phyloP scores from a whole-genome alignment of 2,329 filamentous ascomycete species.

The Rutstroemia sp. region DNA sequence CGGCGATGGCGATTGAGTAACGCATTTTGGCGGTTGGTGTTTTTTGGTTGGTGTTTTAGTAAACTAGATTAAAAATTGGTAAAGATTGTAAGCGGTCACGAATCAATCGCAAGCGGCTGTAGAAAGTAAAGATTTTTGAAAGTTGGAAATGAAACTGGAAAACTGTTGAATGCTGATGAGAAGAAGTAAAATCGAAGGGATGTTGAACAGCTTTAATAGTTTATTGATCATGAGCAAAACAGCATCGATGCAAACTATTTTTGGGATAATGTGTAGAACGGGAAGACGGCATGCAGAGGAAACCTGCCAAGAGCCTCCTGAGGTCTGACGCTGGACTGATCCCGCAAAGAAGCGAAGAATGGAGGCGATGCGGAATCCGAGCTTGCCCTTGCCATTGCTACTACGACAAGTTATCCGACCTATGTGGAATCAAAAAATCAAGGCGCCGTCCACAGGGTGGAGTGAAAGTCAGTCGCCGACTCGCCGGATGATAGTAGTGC shows the following conservation, averaged over 20 bases:
- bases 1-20: conserved; percentile 32
- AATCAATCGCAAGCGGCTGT: conserved; percentile 26
- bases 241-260: not conserved
- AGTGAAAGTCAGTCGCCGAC: not conserved
- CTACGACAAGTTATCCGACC: not conserved
- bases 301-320: not conserved
- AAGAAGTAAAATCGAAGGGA: conserved; percentile 14
- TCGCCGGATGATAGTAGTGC: not conserved
- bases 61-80: conserved; percentile 10
- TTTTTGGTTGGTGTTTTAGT: not conserved
- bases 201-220: conserved; percentile 23
- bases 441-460: not conserved
- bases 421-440: conserved; percentile 2
- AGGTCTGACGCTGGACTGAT: conserved; percentile 4
- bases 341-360: not conserved
- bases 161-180: conserved; percentile 27
- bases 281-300: not conserved
- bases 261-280: not conserved
- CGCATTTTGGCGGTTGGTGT: conserved; percentile 18
- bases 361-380: not conserved
- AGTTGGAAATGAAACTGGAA: conserved; percentile 12
- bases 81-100: conserved; percentile 24
- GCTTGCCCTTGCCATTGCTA: not conserved
- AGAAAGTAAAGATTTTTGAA: conserved; percentile 14
- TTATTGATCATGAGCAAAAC: conserved; percentile 2